Base-by-base conservation (phyloP, 176 grass and related monocot genomes). In the Avena atlantica region DNA sequence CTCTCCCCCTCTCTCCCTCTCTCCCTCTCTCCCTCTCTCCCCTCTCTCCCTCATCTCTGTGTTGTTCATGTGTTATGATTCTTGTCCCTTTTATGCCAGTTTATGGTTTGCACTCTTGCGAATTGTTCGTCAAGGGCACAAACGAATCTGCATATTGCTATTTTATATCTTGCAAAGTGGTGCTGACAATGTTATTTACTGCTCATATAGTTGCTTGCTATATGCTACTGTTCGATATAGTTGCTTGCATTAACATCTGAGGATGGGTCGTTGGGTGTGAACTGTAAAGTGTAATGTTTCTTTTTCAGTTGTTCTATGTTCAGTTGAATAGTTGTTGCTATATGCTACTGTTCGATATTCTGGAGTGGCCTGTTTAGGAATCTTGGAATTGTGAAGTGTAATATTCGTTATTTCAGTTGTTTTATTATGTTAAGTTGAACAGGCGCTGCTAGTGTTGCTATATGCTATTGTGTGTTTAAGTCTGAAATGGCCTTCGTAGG, bases 391-490 rank as follows among this genome's bases (percentile, higher is more conserved):
- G 37, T 70, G 4, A 70, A 74, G 45, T 4, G 2, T 25, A 31
- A 56, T 40, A 5, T 76, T 68, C 29, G n/a, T 21, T 81, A 29
- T 42, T 34, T 37, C 37, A 73, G 13, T 50, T 79, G 57, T 73
- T 90, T 79, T 75, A 29, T 79, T 75, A 29, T 75, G 47, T 50
- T 65, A 12, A 58, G 57, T 57, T 57, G 66, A 63, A 15, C 70
- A 79, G 20, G 6, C 65, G 11, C 78, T 19, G 20, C 2, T 59
- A 40, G 6, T 57, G 11, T 71, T 19, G 25, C 2, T 59, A 40
- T 80, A 74, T 73, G 17, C 45, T 83, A 64, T 58, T 48, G 12
- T 70, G 52, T 64, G 36, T 13, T 9, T 24, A 53, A 23, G 64
- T 64, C 55, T 74, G 71, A 29, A 56, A 15, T 56, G 8, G 9